Evolutionary conservation across 176 grass and related monocot genomes (phyloP).

Genomic region (Paspalum vaginatum): DNA sequence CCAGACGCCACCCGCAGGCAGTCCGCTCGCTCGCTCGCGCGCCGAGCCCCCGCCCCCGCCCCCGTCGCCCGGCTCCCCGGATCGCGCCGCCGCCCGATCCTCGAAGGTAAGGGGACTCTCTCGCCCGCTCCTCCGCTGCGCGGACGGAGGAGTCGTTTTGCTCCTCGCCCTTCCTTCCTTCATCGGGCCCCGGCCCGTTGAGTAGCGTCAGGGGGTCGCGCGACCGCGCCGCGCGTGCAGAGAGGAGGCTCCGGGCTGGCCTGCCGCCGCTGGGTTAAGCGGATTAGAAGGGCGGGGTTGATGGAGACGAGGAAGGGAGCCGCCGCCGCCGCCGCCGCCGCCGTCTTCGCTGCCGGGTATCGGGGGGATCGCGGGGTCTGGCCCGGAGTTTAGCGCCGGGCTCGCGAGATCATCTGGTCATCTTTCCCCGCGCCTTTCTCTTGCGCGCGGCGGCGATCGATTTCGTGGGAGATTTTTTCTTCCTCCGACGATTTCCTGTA

Average conservation of each 20-base stretch:
- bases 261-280: background rate
- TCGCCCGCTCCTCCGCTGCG: background rate
- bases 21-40: background rate
- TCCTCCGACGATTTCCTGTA: background rate
- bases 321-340: background rate
- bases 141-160: background rate
- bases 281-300: background rate
- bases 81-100: background rate
- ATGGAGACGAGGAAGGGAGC: background rate
- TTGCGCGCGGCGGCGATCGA: too few species aligned
- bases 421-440: background rate
- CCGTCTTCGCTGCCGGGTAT: background rate
- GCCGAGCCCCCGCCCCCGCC: background rate
- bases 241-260: background rate
- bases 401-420: background rate
- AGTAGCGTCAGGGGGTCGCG: background rate
- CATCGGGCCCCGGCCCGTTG: background rate
- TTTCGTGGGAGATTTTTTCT: background rate
- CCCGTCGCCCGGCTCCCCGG: background rate
- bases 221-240: background rate
- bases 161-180: background rate
- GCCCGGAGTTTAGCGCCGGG: too few species aligned
- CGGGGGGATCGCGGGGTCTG: background rate
- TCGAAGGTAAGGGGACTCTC: constrained; percentile 21
- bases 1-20: background rate